These are phyloP conservation scores for Botrytis sinoallii DNA, from an alignment of 2,329 filamentous ascomycete genomes.

Conservation along the genomic window DNA sequence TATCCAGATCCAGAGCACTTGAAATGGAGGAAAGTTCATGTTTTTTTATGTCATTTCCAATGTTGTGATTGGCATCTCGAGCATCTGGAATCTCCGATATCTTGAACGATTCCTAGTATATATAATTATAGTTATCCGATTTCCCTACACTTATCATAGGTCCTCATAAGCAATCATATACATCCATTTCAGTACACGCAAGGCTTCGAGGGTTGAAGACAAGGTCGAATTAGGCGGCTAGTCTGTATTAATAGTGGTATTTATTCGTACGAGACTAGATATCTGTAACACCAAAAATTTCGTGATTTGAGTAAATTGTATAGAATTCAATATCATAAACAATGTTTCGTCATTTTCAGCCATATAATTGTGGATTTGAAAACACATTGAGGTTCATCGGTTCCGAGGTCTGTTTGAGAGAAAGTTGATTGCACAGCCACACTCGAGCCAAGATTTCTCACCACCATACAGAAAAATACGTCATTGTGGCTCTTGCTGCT, in stretches of 20 bases:
- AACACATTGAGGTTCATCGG: not conserved
- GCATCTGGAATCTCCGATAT: not conserved
- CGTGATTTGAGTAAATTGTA: not conserved
- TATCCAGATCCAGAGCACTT: not conserved
- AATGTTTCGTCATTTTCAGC: not conserved
- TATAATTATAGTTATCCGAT: not conserved
- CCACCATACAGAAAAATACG: not conserved
- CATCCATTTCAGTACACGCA: not conserved
- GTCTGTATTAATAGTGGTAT: not conserved
- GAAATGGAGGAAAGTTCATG: not conserved
- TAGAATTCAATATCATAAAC: not conserved
- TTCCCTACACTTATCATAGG: not conserved
- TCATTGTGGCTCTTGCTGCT: conserved; percentile 1
- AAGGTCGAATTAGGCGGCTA: not conserved
- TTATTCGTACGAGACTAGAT: not conserved
- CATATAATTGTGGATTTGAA: not conserved
- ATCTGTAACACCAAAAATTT: not conserved
- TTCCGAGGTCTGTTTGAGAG: not conserved
- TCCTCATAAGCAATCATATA: not conserved
- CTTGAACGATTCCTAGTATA: no score
- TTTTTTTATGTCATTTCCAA: not conserved
- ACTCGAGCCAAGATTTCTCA: not conserved
- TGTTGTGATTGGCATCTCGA: not conserved
- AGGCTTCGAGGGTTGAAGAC: not conserved
- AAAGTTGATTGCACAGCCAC: conserved; percentile 7